Conservation (phyloP, 768 basidiomycete species). For the Exsudoporus frostii region DNA sequence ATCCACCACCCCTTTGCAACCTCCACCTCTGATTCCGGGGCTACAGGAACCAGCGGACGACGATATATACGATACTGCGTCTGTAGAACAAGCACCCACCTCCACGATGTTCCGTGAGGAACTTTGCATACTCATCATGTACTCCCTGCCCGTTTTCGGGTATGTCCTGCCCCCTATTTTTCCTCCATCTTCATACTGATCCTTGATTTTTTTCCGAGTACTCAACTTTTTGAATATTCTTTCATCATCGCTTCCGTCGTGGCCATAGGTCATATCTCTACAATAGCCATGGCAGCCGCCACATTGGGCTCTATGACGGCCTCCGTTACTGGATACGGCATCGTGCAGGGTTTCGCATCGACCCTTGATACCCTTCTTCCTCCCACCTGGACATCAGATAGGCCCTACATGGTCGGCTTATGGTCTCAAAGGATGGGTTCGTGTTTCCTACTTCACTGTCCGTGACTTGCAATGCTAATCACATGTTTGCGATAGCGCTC, state of each 20-base stretch:
- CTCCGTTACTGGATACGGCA: conserved; percentile 54
- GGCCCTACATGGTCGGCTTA: conserved; percentile 81
- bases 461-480: conserved; percentile 3
- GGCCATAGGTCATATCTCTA: conserved; percentile 88
- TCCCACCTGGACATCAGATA: conserved; percentile 88
- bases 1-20: conserved; percentile 52
- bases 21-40: conserved; percentile 49
- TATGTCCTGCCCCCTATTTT: conserved; percentile 32
- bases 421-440: conserved; percentile 88
- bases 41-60: conserved; percentile 48
- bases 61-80: neutral
- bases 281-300: conserved; percentile 82
- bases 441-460: conserved; percentile 22
- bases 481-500: conserved; percentile 42
- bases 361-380: conserved; percentile 93
- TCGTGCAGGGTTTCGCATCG: conserved; percentile 78
- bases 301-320: conserved; percentile 74
- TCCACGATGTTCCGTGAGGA: conserved; percentile 55
- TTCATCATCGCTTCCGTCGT: conserved; percentile 82
- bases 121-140: conserved; percentile 52
- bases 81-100: conserved; percentile 18
- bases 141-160: conserved; percentile 72
- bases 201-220: conserved; percentile 38
- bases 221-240: conserved; percentile 84
- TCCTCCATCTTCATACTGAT: neutral